Percentiles rank a stretch among this genome's conserved stretches.
phyloP scores from a whole-genome alignment of 495 filamentous ascomycete species.

The Penicillium parvum region DNA sequence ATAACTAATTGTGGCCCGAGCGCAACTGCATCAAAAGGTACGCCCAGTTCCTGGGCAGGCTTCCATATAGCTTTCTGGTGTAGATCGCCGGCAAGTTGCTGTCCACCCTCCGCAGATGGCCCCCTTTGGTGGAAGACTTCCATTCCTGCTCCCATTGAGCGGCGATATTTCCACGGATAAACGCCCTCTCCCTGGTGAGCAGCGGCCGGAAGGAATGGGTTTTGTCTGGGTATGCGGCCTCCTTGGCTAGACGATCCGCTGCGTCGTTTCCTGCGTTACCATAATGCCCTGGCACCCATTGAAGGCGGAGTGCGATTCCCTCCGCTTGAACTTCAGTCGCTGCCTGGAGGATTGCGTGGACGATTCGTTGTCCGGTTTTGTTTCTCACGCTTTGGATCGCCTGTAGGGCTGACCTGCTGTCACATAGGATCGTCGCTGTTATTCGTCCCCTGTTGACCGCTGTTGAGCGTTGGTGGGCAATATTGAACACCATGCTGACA shows the following conservation, averaged over 20 bases:
- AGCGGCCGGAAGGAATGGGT: background rate
- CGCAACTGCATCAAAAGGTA: slow-evolving; percentile 4
- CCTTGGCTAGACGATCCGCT: slow-evolving; percentile 5
- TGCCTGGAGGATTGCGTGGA: slow-evolving; percentile 14
- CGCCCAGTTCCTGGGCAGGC: slow-evolving; percentile 1
- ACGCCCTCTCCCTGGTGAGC: slow-evolving; percentile 1
- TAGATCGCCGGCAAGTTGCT: background rate
- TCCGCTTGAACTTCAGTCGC: slow-evolving; percentile 12
- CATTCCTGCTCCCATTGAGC: slow-evolving; percentile 1
- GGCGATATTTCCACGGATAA: background rate
- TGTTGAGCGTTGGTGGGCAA: slow-evolving; percentile 1
- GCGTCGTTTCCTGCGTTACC: slow-evolving; percentile 1
- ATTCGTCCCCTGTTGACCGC: background rate
- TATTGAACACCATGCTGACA: slow-evolving; percentile 13
- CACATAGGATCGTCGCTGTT: slow-evolving; percentile 11
- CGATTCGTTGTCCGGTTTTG: slow-evolving; percentile 17
- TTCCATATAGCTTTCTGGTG: slow-evolving; percentile 2
- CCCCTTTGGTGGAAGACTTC: background rate
- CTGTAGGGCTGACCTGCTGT: slow-evolving; percentile 20
- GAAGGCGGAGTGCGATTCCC: slow-evolving; percentile 13
- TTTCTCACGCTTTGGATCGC: slow-evolving; percentile 12
- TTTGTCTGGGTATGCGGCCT: background rate
- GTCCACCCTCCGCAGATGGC: slow-evolving; percentile 3
- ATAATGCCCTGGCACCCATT: slow-evolving; percentile 14
- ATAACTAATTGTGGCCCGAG: slow-evolving; percentile 3